These are phyloP conservation scores for Verticillium tricorpus DNA, from an alignment of 2,329 filamentous ascomycete species.

Conservation along the genomic window DNA sequence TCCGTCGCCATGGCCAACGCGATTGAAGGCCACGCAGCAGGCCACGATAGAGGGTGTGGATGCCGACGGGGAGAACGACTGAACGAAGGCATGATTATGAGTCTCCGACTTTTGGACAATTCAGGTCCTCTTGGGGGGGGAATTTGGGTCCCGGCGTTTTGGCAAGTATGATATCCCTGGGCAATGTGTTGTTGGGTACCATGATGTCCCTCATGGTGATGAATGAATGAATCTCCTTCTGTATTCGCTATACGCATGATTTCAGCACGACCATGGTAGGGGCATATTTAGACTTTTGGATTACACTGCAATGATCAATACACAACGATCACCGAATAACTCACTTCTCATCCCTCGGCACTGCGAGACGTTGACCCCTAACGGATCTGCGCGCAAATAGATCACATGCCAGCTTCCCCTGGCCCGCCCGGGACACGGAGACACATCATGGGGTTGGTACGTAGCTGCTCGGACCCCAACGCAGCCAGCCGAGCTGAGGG, in stretches of 20 bases:
- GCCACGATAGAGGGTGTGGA: constrained; percentile 8
- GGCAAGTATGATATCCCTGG: background rate
- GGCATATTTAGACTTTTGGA: background rate
- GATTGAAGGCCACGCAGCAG: background rate
- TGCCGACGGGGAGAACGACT: constrained; percentile 13
- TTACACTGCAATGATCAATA: background rate
- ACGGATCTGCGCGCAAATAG: no score
- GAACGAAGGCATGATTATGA: background rate
- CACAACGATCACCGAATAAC: background rate
- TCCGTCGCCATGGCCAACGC: no score
- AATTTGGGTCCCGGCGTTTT: background rate
- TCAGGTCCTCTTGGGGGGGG: background rate
- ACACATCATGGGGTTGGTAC: no score
- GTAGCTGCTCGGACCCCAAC: no score
- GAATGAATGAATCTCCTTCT: background rate
- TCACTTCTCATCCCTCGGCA: no score
- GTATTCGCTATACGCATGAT: background rate
- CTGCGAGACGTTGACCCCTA: no score
- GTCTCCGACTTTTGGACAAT: background rate
- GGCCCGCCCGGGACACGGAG: no score
- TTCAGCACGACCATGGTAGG: background rate
- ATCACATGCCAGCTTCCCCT: no score
- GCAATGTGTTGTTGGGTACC: background rate
- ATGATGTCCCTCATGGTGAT: background rate
- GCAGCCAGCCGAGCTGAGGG: no score